Evolutionary conservation across 768 basidiomycete species (phyloP), one percentile per base, ranked within the genome.

Genomic region (Pulveroboletus frians): DNA sequence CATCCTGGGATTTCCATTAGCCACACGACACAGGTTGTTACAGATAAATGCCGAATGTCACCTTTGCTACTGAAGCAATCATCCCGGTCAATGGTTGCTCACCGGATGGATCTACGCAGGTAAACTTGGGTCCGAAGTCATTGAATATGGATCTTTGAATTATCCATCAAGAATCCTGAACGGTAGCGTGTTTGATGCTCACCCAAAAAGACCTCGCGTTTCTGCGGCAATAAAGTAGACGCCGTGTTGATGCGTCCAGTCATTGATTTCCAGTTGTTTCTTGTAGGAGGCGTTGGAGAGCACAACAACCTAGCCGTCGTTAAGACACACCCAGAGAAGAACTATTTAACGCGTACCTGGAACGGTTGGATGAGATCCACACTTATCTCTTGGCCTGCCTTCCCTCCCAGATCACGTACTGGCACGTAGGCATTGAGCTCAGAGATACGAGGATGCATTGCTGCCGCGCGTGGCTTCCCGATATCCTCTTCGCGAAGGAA

Each of bases 381-480:
- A 0, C 81, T 81, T 57, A 96, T 83, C 50, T 83, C 79, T 59
- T 92, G 80, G 2, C 92, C 92, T 10, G 81, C 68, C 31, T 73
- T 68, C 17, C 92, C 92, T 43, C 81, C 85, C n/a, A 97, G 75
- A 66, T 88, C 77, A 40, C 87, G 83, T 40, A 98, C 88, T 27
- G 95, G 95, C 9, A 97, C 95, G 66, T 99, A 99, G 26, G 89
- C 78, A 65, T 99, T 99, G 39, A 99, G 76, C 66, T 98, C 96
- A 14, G 93, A 84, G 42, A 99, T 74, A 41, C 95, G 82, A n/a
- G 91, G 83, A 37, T 85, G 77, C 15, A 91, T 90, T 15, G 87
- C 92, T 43, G 81, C 80, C 47, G 89, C 96, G 50, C 95, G 78
- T 29, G 92, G 76, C 67, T 90, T 88, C 46, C 95, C 96, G 39